Percentiles rank a stretch among this genome's conserved stretches.
Evolutionary conservation across 2,329 filamentous ascomycete genomes (phyloP).

Genomic region (Trichoderma guizhouense): DNA sequence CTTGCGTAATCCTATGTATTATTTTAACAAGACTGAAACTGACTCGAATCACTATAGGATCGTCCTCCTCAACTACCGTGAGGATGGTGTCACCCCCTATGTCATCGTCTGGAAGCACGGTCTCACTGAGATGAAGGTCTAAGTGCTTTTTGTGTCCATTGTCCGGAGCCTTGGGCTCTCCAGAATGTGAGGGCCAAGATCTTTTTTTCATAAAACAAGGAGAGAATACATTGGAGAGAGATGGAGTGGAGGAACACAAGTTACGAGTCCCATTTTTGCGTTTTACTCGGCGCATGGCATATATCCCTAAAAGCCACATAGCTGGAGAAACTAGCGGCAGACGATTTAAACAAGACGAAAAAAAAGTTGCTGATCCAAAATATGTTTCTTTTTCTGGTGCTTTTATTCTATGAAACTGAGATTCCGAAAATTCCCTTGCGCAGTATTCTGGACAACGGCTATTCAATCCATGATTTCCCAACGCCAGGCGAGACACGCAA

Average conservation of each 20-base stretch:
- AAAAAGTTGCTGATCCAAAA: conserved; percentile 8
- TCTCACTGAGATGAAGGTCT: conserved; percentile 86
- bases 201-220: background rate
- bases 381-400: background rate
- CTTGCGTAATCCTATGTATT: background rate
- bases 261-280: conserved; percentile 14
- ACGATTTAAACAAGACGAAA: conserved; percentile 15
- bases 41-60: conserved; percentile 52
- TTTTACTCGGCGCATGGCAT: conserved; percentile 20
- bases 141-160: conserved; percentile 36
- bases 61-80: conserved; percentile 93
- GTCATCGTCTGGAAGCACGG: conserved; percentile 95
- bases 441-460: background rate
- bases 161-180: conserved; percentile 7
- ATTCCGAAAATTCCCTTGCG: background rate
- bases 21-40: background rate
- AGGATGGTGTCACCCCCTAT: conserved; percentile 89
- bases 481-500: background rate
- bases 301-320: conserved; percentile 20
- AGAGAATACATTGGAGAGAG: background rate
- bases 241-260: background rate
- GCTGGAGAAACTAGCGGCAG: conserved; percentile 17
- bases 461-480: background rate
- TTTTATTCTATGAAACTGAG: background rate
- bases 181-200: conserved; percentile 15